Conservation (phyloP, 2,329 filamentous ascomycete species). For the Orbilia brochopaga region DNA sequence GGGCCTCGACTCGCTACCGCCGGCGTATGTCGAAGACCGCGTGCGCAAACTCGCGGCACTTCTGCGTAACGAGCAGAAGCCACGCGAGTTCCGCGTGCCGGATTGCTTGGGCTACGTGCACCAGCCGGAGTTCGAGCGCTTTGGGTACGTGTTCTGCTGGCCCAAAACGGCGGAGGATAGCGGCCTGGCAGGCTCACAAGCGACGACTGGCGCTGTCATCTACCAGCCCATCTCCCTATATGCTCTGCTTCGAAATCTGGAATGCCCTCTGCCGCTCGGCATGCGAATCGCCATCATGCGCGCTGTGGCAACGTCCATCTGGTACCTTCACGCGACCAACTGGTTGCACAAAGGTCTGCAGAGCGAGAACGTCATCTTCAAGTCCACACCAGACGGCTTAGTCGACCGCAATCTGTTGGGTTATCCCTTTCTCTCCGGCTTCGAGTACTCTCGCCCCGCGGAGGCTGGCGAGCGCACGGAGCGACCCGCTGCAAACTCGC, state of each 20-base stretch:
- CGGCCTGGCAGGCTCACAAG: no score
- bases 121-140: conserved; percentile 17
- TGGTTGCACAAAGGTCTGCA: conserved; percentile 68
- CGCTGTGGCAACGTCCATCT: conserved; percentile 63
- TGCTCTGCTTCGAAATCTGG: conserved; percentile 10
- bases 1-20: conserved; percentile 16
- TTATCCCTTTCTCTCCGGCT: conserved; percentile 63
- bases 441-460: conserved; percentile 65
- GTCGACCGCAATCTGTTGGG: conserved; percentile 53
- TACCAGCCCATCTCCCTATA: conserved; percentile 13
- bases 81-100: conserved; percentile 19
- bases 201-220: background rate
- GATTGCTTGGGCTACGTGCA: conserved; percentile 20
- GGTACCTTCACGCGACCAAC: conserved; percentile 65
- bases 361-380: conserved; percentile 64
- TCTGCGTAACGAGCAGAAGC: conserved; percentile 18
- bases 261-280: conserved; percentile 57
- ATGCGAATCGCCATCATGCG: conserved; percentile 63
- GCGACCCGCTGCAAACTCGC: conserved; percentile 60
- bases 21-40: conserved; percentile 16
- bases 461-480: conserved; percentile 63
- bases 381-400: background rate
- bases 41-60: conserved; percentile 15
- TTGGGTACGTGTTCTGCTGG: conserved; percentile 27
- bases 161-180: background rate